Percentiles rank a stretch among this genome's conserved stretches.
phyloP scores from a whole-genome alignment of 768 basidiomycete genomes.

The Termitomyces sp. region DNA sequence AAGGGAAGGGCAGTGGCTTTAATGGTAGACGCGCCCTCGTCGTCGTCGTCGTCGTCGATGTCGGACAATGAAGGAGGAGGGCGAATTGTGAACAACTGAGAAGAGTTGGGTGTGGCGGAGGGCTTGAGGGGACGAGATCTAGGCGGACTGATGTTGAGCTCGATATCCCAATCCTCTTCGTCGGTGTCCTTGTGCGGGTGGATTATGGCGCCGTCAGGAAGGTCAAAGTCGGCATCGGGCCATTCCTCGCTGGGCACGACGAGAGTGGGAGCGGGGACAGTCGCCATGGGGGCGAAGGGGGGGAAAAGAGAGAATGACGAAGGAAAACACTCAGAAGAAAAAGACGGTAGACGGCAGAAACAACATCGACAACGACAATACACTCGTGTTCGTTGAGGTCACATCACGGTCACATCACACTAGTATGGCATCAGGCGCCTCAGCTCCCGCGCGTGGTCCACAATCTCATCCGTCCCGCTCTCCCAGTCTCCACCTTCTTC shows the following conservation, averaged over 20 bases:
- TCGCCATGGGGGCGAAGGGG: slow-evolving; percentile 37
- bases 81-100: slow-evolving; percentile 56
- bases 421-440: slow-evolving; percentile 62
- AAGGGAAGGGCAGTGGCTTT: slow-evolving; percentile 57
- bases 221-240: slow-evolving; percentile 83
- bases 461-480: slow-evolving; percentile 47
- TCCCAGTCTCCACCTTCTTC: slow-evolving; percentile 25
- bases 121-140: slow-evolving; percentile 35
- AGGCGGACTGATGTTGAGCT: slow-evolving; percentile 64
- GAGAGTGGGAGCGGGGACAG: slow-evolving; percentile 54
- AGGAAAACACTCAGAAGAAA: background rate
- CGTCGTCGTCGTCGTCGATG: slow-evolving; percentile 62
- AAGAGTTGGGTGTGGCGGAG: slow-evolving; percentile 31
- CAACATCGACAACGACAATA: slow-evolving; percentile 7
- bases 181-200: slow-evolving; percentile 60
- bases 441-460: slow-evolving; percentile 52
- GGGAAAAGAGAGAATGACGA: slow-evolving; percentile 9
- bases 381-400: slow-evolving; percentile 25
- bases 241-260: slow-evolving; percentile 66
- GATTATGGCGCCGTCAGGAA: slow-evolving; percentile 69
- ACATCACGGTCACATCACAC: slow-evolving; percentile 19
- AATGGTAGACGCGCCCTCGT: slow-evolving; percentile 81
- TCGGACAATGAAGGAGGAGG: slow-evolving; percentile 50
- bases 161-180: slow-evolving; percentile 77
- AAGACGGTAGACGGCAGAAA: background rate